These are phyloP conservation scores for Entonaema liquescens DNA, from an alignment of 495 filamentous ascomycete genomes.

Conservation along the genomic window DNA sequence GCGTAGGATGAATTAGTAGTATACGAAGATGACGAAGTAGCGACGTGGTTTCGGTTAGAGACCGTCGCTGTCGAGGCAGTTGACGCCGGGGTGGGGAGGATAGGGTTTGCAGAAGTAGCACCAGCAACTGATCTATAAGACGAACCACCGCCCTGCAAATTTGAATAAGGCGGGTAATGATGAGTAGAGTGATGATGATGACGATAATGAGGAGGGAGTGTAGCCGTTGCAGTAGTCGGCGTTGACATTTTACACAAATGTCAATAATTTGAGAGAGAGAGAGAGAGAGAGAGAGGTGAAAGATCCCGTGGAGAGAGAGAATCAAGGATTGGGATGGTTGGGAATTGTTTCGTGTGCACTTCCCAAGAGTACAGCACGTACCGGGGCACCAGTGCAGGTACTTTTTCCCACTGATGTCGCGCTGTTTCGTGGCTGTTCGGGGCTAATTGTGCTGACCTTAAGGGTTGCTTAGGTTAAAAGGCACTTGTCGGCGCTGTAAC, in stretches of 20 bases:
- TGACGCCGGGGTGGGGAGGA: conserved; percentile 61
- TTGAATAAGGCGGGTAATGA: conserved; percentile 64
- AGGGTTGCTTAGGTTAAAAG: conserved; percentile 1
- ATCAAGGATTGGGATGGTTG: conserved; percentile 23
- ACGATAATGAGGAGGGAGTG: conserved; percentile 66
- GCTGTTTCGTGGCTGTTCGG: neutral
- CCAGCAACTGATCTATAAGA: conserved; percentile 58
- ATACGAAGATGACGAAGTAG: conserved; percentile 47
- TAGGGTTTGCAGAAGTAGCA: conserved; percentile 50
- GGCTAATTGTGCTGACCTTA: conserved; percentile 11
- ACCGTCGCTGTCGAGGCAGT: conserved; percentile 59
- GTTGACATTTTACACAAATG: conserved; percentile 73
- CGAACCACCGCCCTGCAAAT: conserved; percentile 49
- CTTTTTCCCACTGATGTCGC: neutral
- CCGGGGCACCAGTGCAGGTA: neutral
- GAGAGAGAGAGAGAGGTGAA: too few species aligned
- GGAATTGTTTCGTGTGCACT: conserved; percentile 39
- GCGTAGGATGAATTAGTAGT: conserved; percentile 38
- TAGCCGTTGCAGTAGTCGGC: conserved; percentile 81
- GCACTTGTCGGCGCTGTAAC: neutral
- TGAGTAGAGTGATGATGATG: conserved; percentile 74
- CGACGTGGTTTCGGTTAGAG: conserved; percentile 52
- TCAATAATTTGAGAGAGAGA: conserved; percentile 27
- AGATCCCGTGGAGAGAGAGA: neutral
- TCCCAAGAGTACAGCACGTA: conserved; percentile 15